Evolutionary conservation across 1,284 basidiomycete species (phyloP).

Genomic region (Phellopilus nigrolimitatus): DNA sequence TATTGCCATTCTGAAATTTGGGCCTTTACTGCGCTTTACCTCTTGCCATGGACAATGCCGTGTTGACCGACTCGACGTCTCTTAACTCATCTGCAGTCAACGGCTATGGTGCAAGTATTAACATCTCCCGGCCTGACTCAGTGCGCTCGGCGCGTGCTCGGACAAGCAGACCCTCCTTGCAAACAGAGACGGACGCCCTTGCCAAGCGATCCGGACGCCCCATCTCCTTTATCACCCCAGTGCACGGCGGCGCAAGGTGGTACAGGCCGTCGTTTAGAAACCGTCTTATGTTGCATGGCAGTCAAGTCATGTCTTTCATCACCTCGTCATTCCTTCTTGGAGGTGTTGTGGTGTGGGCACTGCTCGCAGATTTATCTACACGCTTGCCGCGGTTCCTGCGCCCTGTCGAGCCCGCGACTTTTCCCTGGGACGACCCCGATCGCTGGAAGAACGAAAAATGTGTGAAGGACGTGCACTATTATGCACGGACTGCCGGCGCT

Average conservation of each 20-base stretch:
- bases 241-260: slow-evolving; percentile 1
- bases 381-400: slow-evolving; percentile 29
- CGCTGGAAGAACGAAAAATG: slow-evolving; percentile 44
- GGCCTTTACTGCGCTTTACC: neutral
- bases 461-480: slow-evolving; percentile 50
- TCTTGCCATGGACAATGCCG: neutral
- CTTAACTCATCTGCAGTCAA: slow-evolving; percentile 11
- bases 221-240: slow-evolving; percentile 13
- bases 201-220: slow-evolving; percentile 13
- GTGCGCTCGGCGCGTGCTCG: slow-evolving; percentile 6
- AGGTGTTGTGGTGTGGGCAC: slow-evolving; percentile 36
- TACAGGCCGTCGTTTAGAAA: slow-evolving; percentile 9
- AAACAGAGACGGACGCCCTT: neutral
- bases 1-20: too few relatives aligned
- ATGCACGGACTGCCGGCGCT: slow-evolving; percentile 38
- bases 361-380: slow-evolving; percentile 27
- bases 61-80: slow-evolving; percentile 24
- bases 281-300: slow-evolving; percentile 33
- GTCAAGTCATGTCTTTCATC: slow-evolving; percentile 40
- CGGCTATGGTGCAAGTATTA: neutral
- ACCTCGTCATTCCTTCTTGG: slow-evolving; percentile 46
- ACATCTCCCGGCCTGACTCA: neutral
- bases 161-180: neutral
- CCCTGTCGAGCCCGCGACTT: slow-evolving; percentile 1
- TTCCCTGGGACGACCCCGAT: slow-evolving; percentile 46